Evolutionary conservation across 768 basidiomycete genomes (phyloP).

Genomic region (Fibroporia radiculosa): DNA sequence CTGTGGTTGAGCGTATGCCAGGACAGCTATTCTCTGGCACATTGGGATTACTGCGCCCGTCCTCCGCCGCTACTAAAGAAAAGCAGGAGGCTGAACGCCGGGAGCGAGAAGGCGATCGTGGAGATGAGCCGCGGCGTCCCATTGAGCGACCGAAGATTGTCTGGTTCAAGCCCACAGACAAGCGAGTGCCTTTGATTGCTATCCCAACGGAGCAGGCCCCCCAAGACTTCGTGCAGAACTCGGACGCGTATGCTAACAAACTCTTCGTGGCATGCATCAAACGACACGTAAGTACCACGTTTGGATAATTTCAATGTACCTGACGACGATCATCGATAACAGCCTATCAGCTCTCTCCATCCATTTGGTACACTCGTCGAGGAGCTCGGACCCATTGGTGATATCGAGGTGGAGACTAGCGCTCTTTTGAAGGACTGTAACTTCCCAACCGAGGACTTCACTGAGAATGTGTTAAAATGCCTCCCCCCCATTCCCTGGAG

Average conservation of each 20-base stretch:
- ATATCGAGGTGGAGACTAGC: constrained; percentile 96
- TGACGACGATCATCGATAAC: constrained; percentile 8
- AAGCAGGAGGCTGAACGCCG: constrained; percentile 97
- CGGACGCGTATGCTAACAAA: constrained; percentile 83
- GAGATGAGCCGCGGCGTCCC: constrained; percentile 73
- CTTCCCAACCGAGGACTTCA: constrained; percentile 96
- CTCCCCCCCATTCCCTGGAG: constrained; percentile 93
- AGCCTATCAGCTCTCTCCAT: constrained; percentile 94
- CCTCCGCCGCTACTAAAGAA: constrained; percentile 95
- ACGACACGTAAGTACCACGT: constrained; percentile 69
- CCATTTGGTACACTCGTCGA: constrained; percentile 98
- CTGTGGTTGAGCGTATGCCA: constrained; percentile 99
- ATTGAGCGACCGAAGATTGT: constrained; percentile 97
- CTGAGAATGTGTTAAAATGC: constrained; percentile 91
- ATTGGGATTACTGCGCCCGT: constrained; percentile 88
- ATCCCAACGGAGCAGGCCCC: constrained; percentile 99
- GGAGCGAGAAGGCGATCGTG: constrained; percentile 91
- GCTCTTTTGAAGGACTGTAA: constrained; percentile 98
- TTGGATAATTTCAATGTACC: constrained; percentile 11
- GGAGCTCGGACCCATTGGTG: constrained; percentile 96
- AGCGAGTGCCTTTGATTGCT: constrained; percentile 96
- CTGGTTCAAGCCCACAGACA: constrained; percentile 99
- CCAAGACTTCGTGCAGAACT: constrained; percentile 89
- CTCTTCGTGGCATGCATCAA: constrained; percentile 98
- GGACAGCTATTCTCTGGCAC: constrained; percentile 98